Evolutionary conservation across 495 filamentous ascomycete genomes (phyloP).

Genomic region (Aspergillus panamensis): DNA sequence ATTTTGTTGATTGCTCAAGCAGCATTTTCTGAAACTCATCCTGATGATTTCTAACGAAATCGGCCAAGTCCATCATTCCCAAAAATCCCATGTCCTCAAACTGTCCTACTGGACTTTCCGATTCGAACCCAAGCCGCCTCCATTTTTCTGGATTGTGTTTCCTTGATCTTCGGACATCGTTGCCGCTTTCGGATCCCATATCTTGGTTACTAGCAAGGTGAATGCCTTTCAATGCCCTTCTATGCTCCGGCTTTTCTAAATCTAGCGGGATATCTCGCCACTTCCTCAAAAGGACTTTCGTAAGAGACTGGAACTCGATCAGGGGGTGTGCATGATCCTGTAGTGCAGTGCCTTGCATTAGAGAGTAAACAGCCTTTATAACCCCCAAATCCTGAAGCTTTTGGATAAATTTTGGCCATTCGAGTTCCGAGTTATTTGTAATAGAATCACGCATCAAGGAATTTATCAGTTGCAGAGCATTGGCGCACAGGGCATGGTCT

Average conservation of each 20-base stretch:
- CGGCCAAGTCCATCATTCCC: conserved; percentile 95
- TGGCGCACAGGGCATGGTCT: conserved; percentile 94
- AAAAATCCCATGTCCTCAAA: conserved; percentile 86
- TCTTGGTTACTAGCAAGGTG: conserved; percentile 76
- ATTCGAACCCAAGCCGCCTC: conserved; percentile 87
- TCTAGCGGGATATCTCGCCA: conserved; percentile 86
- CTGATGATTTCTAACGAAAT: conserved; percentile 86
- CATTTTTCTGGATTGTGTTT: conserved; percentile 89
- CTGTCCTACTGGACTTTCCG: conserved; percentile 78
- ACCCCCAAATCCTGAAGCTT: conserved; percentile 87
- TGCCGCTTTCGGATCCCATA: conserved; percentile 28
- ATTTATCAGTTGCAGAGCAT: conserved; percentile 92
- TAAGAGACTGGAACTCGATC: conserved; percentile 92
- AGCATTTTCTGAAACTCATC: conserved; percentile 89
- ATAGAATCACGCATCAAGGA: conserved; percentile 87
- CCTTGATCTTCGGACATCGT: conserved; percentile 53
- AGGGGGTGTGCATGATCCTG: conserved; percentile 88
- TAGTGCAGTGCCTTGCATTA: conserved; percentile 92
- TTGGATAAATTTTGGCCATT: conserved; percentile 97
- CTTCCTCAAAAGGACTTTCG: conserved; percentile 83
- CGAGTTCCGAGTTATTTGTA: conserved; percentile 66
- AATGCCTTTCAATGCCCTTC: conserved; percentile 78
- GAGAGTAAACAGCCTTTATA: conserved; percentile 82
- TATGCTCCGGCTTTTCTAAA: conserved; percentile 82
- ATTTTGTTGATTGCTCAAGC: conserved; percentile 79